A percentile compares a stretch with the other conserved stretches of the same genome.
Conservation (phyloP, 129 eudicot species). For the Centella asiatica region DNA sequence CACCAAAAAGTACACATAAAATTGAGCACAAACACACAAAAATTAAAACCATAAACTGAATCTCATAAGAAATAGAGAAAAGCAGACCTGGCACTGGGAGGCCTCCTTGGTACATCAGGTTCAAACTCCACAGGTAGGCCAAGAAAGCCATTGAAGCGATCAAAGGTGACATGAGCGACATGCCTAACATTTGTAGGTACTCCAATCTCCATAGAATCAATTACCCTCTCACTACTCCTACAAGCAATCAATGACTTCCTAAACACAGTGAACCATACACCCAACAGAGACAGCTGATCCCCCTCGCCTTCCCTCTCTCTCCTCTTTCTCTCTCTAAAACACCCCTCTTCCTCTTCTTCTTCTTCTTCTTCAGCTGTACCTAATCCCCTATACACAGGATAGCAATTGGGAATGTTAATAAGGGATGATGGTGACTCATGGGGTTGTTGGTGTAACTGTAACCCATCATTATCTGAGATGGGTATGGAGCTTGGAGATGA, state of each 20-base stretch:
- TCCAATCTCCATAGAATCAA: conserved; percentile 81
- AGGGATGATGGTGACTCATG: conserved; percentile 28
- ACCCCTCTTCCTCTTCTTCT: conserved; percentile 16
- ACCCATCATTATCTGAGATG: conserved; percentile 52
- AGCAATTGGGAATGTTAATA: conserved; percentile 30
- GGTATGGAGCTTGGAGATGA: conserved; percentile 64
- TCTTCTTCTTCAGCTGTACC: conserved; percentile 28
- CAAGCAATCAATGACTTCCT: conserved; percentile 73
- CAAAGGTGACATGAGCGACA: conserved; percentile 99
- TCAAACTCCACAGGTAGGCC: conserved; percentile 99
- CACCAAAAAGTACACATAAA: background rate
- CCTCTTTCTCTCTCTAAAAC: conserved; percentile 33
- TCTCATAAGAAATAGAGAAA: background rate
- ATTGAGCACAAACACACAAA: background rate
- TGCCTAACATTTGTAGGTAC: conserved; percentile 91
- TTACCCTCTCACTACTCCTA: conserved; percentile 32
- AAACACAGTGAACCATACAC: conserved; percentile 51
- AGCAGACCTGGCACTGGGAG: conserved; percentile 95
- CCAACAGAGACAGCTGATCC: conserved; percentile 55
- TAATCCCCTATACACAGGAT: too few relatives aligned
- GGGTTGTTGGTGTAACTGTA: conserved; percentile 44
- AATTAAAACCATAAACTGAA: background rate
- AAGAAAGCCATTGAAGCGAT: conserved; percentile 97
- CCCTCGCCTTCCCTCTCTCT: conserved; percentile 37
- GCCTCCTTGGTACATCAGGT: conserved; percentile 91